phyloP scores from a whole-genome alignment of 352 stramenopile genomes.

The Pythium folliculosum region DNA sequence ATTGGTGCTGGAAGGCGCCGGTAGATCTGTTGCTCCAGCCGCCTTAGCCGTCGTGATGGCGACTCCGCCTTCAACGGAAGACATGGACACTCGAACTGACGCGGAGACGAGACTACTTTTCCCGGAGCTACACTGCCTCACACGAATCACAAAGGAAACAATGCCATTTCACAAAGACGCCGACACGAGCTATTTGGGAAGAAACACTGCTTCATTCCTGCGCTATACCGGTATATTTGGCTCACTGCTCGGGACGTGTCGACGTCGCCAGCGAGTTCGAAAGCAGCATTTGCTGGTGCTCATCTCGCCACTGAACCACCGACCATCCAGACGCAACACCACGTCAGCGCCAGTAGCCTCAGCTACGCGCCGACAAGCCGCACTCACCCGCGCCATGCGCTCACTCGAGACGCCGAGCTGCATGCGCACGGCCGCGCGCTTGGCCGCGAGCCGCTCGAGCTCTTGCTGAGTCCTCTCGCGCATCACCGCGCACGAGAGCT shows the following conservation, averaged over 20 bases:
- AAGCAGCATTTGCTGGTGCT: constrained; percentile 39
- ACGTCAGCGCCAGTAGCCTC: not conserved
- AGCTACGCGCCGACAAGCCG: not conserved
- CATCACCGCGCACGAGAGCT: constrained; percentile 1
- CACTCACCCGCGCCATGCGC: constrained; percentile 33
- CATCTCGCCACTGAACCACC: constrained; percentile 32
- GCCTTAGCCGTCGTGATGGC: not conserved
- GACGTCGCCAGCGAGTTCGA: not conserved
- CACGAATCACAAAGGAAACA: too few relatives aligned
- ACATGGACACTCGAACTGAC: too few relatives aligned
- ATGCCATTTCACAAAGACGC: too few relatives aligned
- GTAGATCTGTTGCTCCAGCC: not conserved
- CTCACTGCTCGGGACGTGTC: not conserved
- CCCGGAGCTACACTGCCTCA: too few relatives aligned
- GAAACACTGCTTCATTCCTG: too few relatives aligned
- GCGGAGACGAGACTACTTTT: too few relatives aligned
- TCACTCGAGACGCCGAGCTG: constrained; percentile 32
- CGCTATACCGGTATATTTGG: not conserved
- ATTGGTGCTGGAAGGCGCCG: constrained; percentile 15
- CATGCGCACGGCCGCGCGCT: constrained; percentile 23
- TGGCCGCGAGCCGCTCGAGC: constrained; percentile 29
- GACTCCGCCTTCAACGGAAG: too few relatives aligned
- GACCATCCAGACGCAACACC: not conserved
- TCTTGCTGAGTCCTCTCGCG: constrained; percentile 32
- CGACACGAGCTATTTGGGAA: too few relatives aligned